These are phyloP conservation scores for Malassezia japonica DNA, from an alignment of 1,284 basidiomycete species.

Conservation along the genomic window DNA sequence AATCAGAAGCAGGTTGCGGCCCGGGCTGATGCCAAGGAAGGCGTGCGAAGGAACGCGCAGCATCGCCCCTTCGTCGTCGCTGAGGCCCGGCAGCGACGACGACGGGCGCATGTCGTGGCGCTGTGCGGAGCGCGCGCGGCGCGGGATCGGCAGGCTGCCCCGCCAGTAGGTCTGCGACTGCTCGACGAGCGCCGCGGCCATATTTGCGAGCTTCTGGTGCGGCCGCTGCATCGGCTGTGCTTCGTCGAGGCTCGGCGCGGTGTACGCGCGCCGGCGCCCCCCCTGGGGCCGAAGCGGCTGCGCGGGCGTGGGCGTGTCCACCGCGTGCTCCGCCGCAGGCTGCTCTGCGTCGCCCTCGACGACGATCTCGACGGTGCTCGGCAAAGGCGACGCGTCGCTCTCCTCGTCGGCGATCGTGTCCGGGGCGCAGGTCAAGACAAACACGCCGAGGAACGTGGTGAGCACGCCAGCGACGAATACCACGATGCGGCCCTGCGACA, in stretches of 20 bases:
- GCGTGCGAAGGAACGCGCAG: neutral
- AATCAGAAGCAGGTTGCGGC: slow-evolving; percentile 6
- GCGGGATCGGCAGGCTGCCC: neutral
- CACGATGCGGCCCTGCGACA: slow-evolving; percentile 57
- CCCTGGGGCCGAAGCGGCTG: no score
- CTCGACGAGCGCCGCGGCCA: slow-evolving; percentile 1
- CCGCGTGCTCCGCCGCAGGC: neutral
- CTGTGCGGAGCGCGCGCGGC: neutral
- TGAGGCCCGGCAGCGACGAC: neutral
- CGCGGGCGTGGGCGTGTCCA: no score
- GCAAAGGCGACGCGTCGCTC: neutral
- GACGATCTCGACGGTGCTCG: neutral
- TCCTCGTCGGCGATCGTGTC: neutral
- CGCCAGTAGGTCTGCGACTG: neutral
- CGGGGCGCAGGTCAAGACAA: slow-evolving; percentile 48
- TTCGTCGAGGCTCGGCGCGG: neutral
- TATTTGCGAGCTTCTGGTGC: neutral
- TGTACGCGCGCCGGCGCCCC: neutral
- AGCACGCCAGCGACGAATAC: slow-evolving; percentile 76
- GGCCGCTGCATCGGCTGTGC: neutral
- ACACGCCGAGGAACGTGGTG: slow-evolving; percentile 75
- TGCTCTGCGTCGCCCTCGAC: neutral
- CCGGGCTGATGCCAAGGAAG: slow-evolving; percentile 9
- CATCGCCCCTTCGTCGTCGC: neutral
- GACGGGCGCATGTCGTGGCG: neutral